These are phyloP conservation scores for Aspergillus puulaauensis DNA, from an alignment of 2,329 filamentous ascomycete genomes.

Conservation along the genomic window DNA sequence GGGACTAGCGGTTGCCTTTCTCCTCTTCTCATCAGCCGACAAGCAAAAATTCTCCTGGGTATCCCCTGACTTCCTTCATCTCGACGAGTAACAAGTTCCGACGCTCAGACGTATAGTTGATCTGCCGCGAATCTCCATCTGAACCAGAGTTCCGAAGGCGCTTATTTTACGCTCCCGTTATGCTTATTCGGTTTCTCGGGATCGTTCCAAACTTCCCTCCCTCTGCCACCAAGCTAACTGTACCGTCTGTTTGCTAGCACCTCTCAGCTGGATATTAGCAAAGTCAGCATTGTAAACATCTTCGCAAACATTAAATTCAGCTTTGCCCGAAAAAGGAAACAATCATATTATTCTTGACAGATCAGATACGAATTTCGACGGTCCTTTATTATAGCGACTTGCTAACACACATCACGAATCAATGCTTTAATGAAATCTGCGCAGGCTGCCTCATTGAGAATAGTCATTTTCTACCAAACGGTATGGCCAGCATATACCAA, in stretches of 20 bases:
- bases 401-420: no score
- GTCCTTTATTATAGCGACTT: no score
- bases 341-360: no score
- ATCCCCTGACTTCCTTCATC: neutral
- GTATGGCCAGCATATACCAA: neutral
- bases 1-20: conserved; percentile 18
- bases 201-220: conserved; percentile 5
- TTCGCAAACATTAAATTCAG: no score
- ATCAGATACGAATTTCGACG: no score
- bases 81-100: neutral
- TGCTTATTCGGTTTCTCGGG: conserved; percentile 23
- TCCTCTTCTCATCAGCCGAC: conserved; percentile 5
- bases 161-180: conserved; percentile 25
- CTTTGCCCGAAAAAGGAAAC: no score
- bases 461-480: neutral
- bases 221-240: no score
- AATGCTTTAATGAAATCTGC: neutral
- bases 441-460: neutral
- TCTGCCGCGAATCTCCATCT: conserved; percentile 19
- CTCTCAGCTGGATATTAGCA: no score
- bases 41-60: neutral
- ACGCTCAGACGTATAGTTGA: conserved; percentile 15
- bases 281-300: no score
- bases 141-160: conserved; percentile 23
- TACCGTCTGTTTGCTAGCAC: no score